A percentile compares a stretch with the other conserved stretches of the same genome.
phyloP scores from a whole-genome alignment of 2,329 filamentous ascomycete genomes.

The Stemphylium lycopersici region DNA sequence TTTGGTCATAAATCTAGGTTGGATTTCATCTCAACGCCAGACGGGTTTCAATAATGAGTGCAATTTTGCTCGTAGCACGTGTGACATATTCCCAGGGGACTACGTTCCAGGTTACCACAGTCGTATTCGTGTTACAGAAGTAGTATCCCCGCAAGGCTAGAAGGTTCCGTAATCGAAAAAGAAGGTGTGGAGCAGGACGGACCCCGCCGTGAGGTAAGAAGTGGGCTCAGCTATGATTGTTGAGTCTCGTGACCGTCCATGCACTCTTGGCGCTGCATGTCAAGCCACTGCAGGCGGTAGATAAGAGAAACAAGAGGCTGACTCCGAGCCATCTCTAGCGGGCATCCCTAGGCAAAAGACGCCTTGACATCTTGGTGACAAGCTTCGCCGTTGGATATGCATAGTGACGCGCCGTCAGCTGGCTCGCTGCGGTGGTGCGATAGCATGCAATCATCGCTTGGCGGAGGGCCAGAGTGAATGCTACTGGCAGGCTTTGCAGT shows the following conservation, averaged over 20 bases:
- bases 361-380: constrained; percentile 25
- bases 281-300: constrained; percentile 14
- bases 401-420: constrained; percentile 19
- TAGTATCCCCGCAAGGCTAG: constrained; percentile 1
- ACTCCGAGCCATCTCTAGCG: constrained; percentile 20
- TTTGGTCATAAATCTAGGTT: not conserved
- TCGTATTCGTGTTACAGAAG: not conserved
- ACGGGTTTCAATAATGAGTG: not conserved
- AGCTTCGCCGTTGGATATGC: constrained; percentile 32
- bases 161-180: constrained; percentile 7
- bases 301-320: constrained; percentile 30
- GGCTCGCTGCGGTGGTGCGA: constrained; percentile 7
- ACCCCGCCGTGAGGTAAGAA: not conserved
- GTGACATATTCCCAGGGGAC: not conserved
- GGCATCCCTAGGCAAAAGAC: constrained; percentile 12
- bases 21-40: not conserved
- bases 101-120: no score
- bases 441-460: constrained; percentile 20
- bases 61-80: not conserved
- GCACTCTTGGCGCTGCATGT: constrained; percentile 22
- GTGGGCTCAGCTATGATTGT: constrained; percentile 13
- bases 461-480: constrained; percentile 12
- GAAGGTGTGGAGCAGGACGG: constrained; percentile 5
- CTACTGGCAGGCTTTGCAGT: constrained; percentile 17
- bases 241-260: constrained; percentile 30